Percentiles rank a stretch among this genome's conserved stretches.
phyloP scores from a whole-genome alignment of 768 basidiomycete species.

The Mycena haematopus region DNA sequence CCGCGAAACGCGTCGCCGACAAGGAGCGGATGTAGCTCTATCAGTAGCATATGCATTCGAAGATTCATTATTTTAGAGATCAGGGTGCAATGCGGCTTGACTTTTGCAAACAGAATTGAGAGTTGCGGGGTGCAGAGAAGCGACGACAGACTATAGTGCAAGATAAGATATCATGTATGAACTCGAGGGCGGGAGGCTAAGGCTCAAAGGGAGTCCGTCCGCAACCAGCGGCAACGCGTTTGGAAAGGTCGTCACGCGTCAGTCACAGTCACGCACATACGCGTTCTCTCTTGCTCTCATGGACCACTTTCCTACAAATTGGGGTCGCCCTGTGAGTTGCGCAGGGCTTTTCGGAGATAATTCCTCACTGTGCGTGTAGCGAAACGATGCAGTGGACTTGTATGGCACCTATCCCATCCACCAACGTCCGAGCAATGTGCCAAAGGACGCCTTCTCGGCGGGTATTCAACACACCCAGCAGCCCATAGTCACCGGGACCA shows the following conservation, averaged over 20 bases:
- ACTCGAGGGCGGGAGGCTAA: no score
- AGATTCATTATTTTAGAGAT: no score
- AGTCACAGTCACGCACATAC: constrained; percentile 20
- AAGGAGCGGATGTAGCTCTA: no score
- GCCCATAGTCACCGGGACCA: constrained; percentile 97
- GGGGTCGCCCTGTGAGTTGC: constrained; percentile 74
- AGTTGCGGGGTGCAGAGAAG: no score
- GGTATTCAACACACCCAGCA: constrained; percentile 89
- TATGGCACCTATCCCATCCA: constrained; percentile 81
- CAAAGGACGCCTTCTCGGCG: constrained; percentile 64
- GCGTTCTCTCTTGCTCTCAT: constrained; percentile 44
- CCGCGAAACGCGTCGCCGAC: no score
- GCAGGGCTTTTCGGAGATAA: neutral
- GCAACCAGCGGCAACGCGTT: neutral
- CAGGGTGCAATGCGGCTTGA: no score
- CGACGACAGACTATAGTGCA: no score
- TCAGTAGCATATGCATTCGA: no score
- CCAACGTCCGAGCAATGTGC: constrained; percentile 56
- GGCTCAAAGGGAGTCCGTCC: no score
- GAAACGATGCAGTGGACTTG: constrained; percentile 77
- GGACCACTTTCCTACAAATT: constrained; percentile 87
- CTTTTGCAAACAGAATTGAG: no score
- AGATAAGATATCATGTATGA: no score
- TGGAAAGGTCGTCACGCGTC: constrained; percentile 3
- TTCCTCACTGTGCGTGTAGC: constrained; percentile 43